Conservation (phyloP, 192 early-diverging fungal species). For the Umbelopsis vinacea region DNA sequence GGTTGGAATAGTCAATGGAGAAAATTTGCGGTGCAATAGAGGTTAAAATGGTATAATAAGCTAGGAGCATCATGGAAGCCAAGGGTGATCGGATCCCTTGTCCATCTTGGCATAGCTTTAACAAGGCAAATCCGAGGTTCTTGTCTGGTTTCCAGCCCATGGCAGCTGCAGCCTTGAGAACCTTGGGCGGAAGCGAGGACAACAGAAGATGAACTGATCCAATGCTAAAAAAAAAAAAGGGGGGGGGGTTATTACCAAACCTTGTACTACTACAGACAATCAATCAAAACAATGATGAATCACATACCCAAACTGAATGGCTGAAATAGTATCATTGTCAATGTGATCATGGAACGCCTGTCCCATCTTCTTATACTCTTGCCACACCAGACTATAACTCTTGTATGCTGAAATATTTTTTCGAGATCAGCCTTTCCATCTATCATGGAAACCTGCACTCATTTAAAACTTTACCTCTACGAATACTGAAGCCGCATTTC, state of each 20-base stretch:
- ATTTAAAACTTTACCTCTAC: slow-evolving; percentile 50
- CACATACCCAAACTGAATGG: slow-evolving; percentile 52
- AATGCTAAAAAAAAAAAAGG: slow-evolving; percentile 24
- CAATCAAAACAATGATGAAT: neutral
- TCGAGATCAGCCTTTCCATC: neutral
- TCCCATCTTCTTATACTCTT: slow-evolving; percentile 56
- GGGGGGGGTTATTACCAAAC: neutral
- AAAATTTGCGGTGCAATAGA: slow-evolving; percentile 56
- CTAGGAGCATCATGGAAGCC: slow-evolving; percentile 51
- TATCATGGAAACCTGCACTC: neutral
- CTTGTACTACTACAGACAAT: neutral
- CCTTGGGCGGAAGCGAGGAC: slow-evolving; percentile 50
- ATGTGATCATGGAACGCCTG: slow-evolving; percentile 43
- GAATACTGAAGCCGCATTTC: slow-evolving; percentile 33
- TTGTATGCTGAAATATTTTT: slow-evolving; percentile 42
- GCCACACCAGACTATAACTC: slow-evolving; percentile 53
- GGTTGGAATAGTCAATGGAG: slow-evolving; percentile 43
- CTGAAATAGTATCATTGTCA: slow-evolving; percentile 55
- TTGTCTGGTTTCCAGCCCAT: slow-evolving; percentile 58
- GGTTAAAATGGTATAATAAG: slow-evolving; percentile 57
- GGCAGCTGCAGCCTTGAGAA: slow-evolving; percentile 49
- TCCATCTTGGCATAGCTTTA: slow-evolving; percentile 47
- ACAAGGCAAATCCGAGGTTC: slow-evolving; percentile 51
- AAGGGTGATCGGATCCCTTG: slow-evolving; percentile 54
- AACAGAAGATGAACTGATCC: slow-evolving; percentile 48